phyloP scores from a whole-genome alignment of 2,329 filamentous ascomycete species.

The Cordyceps pruinosa region DNA sequence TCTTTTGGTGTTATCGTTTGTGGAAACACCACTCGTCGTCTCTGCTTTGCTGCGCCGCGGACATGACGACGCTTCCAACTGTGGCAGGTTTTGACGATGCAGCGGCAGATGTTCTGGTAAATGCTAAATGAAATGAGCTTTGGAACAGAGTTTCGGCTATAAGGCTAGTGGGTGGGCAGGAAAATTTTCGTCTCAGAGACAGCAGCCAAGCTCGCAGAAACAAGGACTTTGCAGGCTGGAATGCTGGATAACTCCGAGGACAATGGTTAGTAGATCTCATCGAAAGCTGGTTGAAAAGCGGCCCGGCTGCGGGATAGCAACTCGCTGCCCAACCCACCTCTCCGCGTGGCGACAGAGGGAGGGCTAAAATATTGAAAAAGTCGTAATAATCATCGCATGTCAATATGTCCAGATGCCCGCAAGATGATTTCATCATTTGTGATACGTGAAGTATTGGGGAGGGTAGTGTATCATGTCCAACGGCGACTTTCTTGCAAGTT shows the following conservation, averaged over 20 bases:
- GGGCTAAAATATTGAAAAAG: no score
- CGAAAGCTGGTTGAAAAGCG: constrained; percentile 4
- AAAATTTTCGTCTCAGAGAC: not conserved
- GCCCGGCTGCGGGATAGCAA: no score
- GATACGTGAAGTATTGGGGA: not conserved
- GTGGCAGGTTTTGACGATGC: not conserved
- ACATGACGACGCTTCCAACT: not conserved
- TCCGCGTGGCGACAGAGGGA: not conserved
- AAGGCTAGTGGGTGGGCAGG: not conserved
- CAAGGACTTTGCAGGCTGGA: not conserved
- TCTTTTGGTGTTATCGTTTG: not conserved
- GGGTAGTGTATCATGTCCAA: not conserved
- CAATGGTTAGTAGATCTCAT: constrained; percentile 7
- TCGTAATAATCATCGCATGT: no score
- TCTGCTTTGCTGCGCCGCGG: not conserved
- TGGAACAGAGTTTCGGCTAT: not conserved
- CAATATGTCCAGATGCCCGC: no score
- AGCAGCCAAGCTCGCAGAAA: not conserved
- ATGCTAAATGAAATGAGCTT: not conserved
- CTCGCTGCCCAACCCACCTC: not conserved
- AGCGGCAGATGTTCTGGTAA: not conserved
- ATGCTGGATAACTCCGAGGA: not conserved
- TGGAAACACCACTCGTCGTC: not conserved
- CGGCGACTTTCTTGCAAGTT: not conserved
- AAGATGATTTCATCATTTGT: not conserved